Conservation (phyloP, 192 early-diverging fungal genomes). For the Piromyces sp. region DNA sequence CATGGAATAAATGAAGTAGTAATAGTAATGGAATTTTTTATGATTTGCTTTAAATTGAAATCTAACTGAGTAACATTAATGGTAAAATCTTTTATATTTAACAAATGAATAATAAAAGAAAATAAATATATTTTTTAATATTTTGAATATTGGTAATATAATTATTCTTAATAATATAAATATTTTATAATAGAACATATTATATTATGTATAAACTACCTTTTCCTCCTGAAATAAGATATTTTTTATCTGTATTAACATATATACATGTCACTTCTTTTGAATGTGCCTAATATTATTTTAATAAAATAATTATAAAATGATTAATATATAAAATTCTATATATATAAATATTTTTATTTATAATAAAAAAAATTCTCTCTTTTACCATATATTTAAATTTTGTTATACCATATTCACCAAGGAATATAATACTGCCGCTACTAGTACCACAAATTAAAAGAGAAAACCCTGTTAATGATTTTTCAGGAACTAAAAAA, state of each 20-base stretch:
- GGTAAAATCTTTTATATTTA: not conserved
- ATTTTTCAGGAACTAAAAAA: not conserved
- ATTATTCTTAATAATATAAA: no score
- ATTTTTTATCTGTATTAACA: not conserved
- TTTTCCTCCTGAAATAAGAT: not conserved
- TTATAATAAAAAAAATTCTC: no score
- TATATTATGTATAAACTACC: no score
- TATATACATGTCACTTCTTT: not conserved
- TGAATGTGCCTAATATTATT: not conserved
- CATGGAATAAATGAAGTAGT: not conserved
- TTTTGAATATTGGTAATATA: no score
- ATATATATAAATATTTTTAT: no score
- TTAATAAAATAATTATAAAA: no score
- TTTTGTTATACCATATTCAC: not conserved
- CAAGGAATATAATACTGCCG: not conserved
- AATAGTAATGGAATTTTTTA: not conserved
- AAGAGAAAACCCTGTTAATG: not conserved
- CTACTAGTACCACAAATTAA: not conserved
- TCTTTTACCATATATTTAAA: not conserved
- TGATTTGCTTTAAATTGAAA: not conserved
- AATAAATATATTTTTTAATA: no score
- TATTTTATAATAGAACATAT: no score
- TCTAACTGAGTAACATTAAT: not conserved
- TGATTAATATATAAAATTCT: no score
- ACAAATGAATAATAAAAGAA: no score